Percentiles rank a stretch among this genome's conserved stretches.
Evolutionary conservation across 192 early-diverging fungal species (phyloP).

Genomic region (Umbelopsis sp.): DNA sequence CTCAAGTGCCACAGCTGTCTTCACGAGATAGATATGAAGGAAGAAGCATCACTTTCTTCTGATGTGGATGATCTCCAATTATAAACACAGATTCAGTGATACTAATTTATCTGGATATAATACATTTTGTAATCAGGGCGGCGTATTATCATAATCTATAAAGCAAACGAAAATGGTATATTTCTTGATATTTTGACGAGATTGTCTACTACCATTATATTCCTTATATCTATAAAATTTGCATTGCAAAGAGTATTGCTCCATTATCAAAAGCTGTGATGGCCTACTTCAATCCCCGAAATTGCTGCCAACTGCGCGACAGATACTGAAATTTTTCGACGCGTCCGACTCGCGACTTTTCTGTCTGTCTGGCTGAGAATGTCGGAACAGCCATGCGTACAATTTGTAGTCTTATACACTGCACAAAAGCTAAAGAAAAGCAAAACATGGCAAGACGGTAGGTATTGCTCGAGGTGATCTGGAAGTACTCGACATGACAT

Average conservation of each 20-base stretch:
- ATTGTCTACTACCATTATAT: no score
- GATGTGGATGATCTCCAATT: not conserved
- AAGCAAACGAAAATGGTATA: no score
- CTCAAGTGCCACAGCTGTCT: conserved; percentile 19
- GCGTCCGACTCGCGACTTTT: conserved; percentile 3
- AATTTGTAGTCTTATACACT: conserved; percentile 42
- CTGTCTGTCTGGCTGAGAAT: conserved; percentile 10
- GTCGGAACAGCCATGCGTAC: conserved; percentile 11
- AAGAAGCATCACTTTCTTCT: not conserved
- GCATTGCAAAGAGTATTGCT: no score
- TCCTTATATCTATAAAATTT: no score
- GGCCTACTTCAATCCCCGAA: not conserved
- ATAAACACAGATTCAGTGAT: not conserved
- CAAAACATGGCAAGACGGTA: conserved; percentile 60
- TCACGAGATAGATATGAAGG: not conserved
- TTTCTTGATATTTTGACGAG: no score
- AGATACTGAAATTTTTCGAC: not conserved
- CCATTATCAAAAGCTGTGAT: no score
- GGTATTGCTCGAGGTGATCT: not conserved
- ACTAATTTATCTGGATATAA: not conserved
- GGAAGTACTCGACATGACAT: not conserved
- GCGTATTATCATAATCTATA: not conserved
- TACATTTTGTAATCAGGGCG: not conserved
- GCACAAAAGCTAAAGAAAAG: conserved; percentile 53
- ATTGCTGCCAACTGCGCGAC: not conserved